Evolutionary conservation across 805 yeast species (phyloP).

Genomic region (Diddensiella transvaalensis): DNA sequence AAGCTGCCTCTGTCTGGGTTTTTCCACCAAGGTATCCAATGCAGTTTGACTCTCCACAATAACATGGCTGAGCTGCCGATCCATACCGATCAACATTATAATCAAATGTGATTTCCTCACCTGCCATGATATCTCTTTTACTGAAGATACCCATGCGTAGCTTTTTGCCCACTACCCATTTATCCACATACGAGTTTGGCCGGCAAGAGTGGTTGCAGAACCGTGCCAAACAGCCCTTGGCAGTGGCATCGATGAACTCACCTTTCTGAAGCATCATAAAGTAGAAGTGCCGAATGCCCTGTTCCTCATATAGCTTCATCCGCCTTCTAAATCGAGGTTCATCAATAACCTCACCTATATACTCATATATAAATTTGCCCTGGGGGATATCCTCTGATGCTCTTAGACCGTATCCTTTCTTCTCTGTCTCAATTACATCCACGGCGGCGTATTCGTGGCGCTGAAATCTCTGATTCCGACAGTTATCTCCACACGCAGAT

Average conservation of each 20-base stretch:
- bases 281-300: conserved; percentile 75
- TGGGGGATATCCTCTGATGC: conserved; percentile 57
- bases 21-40: conserved; percentile 93
- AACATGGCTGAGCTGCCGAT: conserved; percentile 89
- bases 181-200: conserved; percentile 93
- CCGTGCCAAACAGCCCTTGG: conserved; percentile 81
- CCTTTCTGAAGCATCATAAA: conserved; percentile 94
- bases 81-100: conserved; percentile 97
- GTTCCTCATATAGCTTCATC: conserved; percentile 67
- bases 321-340: conserved; percentile 70
- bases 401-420: conserved; percentile 87
- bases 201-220: conserved; percentile 93
- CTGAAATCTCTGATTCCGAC: conserved; percentile 89
- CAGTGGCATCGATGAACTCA: conserved; percentile 92
- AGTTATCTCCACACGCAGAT: conserved; percentile 68
- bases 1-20: conserved; percentile 90
- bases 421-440: conserved; percentile 77
- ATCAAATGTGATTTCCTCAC: conserved; percentile 90
- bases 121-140: conserved; percentile 60
- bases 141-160: conserved; percentile 94
- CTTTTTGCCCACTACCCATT: conserved; percentile 93
- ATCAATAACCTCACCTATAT: conserved; percentile 90
- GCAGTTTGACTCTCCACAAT: conserved; percentile 91
- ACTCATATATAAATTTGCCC: conserved; percentile 80
- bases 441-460: conserved; percentile 65